Evolutionary conservation across 768 basidiomycete genomes (phyloP).

Genomic region (Naganishia friedmannii): DNA sequence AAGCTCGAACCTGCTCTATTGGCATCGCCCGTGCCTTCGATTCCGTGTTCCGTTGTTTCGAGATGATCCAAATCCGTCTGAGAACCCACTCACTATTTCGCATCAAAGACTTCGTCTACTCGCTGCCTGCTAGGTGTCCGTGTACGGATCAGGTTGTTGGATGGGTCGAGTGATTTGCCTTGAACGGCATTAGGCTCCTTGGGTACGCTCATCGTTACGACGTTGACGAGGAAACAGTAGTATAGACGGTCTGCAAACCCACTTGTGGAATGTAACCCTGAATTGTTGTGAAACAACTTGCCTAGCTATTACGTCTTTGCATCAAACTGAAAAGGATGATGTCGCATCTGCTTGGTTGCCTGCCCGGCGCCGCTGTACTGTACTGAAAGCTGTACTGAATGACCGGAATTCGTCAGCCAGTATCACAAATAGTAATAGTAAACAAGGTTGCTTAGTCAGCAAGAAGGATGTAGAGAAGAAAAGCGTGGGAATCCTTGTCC

Average conservation of each 20-base stretch:
- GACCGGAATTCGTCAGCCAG: constrained; percentile 6
- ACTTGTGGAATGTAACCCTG: neutral
- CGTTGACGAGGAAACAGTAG: neutral
- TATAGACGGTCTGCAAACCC: neutral
- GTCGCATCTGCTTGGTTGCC: no score
- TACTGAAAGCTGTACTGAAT: no score
- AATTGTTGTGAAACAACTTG: no score
- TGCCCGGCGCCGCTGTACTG: no score
- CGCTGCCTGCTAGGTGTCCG: constrained; percentile 20
- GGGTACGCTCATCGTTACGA: constrained; percentile 5
- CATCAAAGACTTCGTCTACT: constrained; percentile 48
- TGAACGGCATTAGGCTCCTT: neutral
- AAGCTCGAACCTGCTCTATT: neutral
- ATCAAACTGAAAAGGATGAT: no score
- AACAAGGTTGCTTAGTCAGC: neutral
- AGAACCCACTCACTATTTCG: constrained; percentile 46
- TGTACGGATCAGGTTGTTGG: constrained; percentile 12
- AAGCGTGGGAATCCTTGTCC: no score
- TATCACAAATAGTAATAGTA: constrained; percentile 17
- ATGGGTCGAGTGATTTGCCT: neutral
- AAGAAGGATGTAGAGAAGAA: no score
- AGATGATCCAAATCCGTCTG: no score
- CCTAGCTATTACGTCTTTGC: no score
- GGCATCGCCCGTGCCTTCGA: no score
- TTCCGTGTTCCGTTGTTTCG: neutral